Percentiles rank a stretch among this genome's conserved stretches.
Evolutionary conservation across 2,329 filamentous ascomycete genomes (phyloP).

Genomic region (Trichoderma citrinoviride): DNA sequence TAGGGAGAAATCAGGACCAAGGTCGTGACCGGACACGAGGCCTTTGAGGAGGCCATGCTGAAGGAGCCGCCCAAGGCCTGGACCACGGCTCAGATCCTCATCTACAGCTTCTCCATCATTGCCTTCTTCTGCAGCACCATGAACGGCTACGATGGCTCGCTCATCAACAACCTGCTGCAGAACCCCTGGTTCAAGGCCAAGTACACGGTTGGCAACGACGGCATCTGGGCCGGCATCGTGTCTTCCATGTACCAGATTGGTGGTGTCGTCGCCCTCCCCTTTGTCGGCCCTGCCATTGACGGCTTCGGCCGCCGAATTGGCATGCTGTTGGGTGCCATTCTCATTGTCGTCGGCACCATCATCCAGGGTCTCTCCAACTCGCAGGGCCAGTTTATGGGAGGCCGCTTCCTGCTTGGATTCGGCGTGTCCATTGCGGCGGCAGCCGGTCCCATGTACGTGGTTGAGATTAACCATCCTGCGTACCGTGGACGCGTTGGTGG

Average conservation of each 20-base stretch:
- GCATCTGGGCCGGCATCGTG: slow-evolving; percentile 49
- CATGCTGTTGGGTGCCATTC: slow-evolving; percentile 44
- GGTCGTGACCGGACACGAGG: slow-evolving; percentile 25
- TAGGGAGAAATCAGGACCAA: slow-evolving; percentile 20
- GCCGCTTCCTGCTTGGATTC: slow-evolving; percentile 60
- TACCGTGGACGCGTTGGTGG: slow-evolving; percentile 44
- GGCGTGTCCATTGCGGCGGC: slow-evolving; percentile 42
- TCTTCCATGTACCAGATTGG: slow-evolving; percentile 53
- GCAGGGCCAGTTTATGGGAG: slow-evolving; percentile 48
- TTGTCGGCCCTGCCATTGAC: slow-evolving; percentile 48
- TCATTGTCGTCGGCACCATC: slow-evolving; percentile 48
- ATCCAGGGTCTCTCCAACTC: slow-evolving; percentile 43
- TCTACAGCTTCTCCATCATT: slow-evolving; percentile 46
- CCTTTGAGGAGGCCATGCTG: slow-evolving; percentile 52
- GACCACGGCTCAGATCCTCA: slow-evolving; percentile 38
- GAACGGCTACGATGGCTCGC: slow-evolving; percentile 52
- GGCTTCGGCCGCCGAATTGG: slow-evolving; percentile 47
- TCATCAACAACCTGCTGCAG: slow-evolving; percentile 49
- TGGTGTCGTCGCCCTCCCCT: slow-evolving; percentile 47
- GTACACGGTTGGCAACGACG: slow-evolving; percentile 42
- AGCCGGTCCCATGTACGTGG: slow-evolving; percentile 37
- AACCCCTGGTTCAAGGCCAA: slow-evolving; percentile 42
- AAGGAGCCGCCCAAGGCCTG: slow-evolving; percentile 49
- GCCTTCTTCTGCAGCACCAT: slow-evolving; percentile 49
- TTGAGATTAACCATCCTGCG: slow-evolving; percentile 47